Evolutionary conservation across 116 monocot genomes (phyloP), one percentile per base, ranked within the genome.

Genomic region (Thalassia testudinum): DNA sequence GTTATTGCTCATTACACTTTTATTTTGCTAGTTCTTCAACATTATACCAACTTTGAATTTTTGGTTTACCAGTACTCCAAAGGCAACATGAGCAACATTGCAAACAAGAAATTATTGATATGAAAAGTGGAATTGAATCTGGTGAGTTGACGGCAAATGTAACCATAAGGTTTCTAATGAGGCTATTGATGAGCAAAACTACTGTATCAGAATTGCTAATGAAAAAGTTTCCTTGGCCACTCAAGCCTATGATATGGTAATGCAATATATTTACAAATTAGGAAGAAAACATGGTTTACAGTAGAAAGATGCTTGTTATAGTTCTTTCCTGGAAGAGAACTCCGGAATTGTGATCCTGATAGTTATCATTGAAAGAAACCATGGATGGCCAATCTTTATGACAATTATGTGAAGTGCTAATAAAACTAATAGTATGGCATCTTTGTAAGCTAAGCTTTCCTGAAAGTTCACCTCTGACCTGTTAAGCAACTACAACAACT

Each of bases 241-340:
- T 52, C 82, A 76, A 56, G 79, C 80, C 27, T 99, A 99, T 73
- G 97, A 89, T 59, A 58, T 99, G 86, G 97, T 97, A 88, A 45
- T 45, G 45, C 19, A 45, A 20, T 16, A 45, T 45, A 20, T 45
- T 3, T 16, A 2, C 45, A 7, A 7, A 45, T 45, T n/a, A 6
- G 2, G 18, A 16, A 45, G 15, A 20, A 40, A 40, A 45, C 19
- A 20, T 7, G 15, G 2, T 16, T 20, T 20, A 20, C 7, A 45
- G 4, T 45, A 6, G 15, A 13, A 13, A 45, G 19, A 45, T 45
- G n/a, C n/a, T 16, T 16, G 15, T 45, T 45, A 13, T 20, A 16
- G 7, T 40, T 45, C 45, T 45, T 45, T 45, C 5, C 45, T 45
- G 15, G 15, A 20, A 2, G 45, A 45, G 45, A 3, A 45, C 19